Conservation (phyloP, 495 filamentous ascomycete species). For the Tuber umbilicatum region DNA sequence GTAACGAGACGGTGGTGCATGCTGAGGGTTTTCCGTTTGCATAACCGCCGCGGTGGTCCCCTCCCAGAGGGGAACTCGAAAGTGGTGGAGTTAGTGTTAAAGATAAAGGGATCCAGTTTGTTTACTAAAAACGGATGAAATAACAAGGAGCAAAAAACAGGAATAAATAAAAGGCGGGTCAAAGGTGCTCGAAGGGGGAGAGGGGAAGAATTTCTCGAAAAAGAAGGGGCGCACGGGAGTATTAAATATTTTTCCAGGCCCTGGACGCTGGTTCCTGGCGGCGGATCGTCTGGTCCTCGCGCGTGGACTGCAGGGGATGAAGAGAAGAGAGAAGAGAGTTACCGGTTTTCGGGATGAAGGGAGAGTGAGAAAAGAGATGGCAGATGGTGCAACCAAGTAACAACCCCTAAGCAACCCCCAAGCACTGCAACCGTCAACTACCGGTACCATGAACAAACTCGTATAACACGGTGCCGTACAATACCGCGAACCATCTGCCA, state of each 20-base stretch:
- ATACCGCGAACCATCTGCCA: background rate
- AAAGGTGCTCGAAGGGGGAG: background rate
- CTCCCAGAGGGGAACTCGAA: background rate
- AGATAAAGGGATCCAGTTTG: conserved; percentile 9
- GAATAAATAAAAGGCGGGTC: conserved; percentile 6
- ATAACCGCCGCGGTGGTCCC: conserved; percentile 23
- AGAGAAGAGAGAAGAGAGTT: conserved; percentile 1
- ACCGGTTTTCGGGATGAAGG: background rate
- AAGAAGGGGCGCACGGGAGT: conserved; percentile 15
- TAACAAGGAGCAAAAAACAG: background rate
- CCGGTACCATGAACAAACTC: background rate
- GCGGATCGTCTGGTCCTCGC: conserved; percentile 25
- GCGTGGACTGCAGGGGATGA: conserved; percentile 28
- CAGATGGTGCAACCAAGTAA: background rate
- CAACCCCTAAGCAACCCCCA: background rate
- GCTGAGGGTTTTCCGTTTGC: conserved; percentile 34
- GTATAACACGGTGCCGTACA: background rate
- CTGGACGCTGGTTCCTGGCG: conserved; percentile 10
- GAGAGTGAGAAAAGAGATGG: background rate
- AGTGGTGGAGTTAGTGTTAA: conserved; percentile 2
- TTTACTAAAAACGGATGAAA: background rate
- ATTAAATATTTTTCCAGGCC: conserved; percentile 28
- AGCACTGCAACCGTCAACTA: background rate
- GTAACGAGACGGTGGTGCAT: conserved; percentile 36
- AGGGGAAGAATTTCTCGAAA: background rate